Evolutionary conservation across 2,329 filamentous ascomycete genomes (phyloP), one percentile per base, ranked within the genome.

Genomic region (Ascochyta lentis): DNA sequence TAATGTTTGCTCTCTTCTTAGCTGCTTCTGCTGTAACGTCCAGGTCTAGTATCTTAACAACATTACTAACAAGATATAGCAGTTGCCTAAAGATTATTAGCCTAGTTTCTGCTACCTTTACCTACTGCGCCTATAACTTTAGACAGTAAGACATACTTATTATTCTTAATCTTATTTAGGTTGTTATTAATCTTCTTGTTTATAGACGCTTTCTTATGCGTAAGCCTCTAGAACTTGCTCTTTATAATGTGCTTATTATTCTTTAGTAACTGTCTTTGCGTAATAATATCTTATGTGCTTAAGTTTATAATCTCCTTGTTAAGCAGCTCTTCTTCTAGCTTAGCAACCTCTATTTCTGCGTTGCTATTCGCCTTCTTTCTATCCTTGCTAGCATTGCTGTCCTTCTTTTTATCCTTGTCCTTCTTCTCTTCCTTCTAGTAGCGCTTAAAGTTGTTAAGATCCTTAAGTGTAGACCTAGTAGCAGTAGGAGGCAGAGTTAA

Each of bases 191-290:
- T n/a, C n/a, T n/a, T n/a, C n/a, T n/a, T n/a, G n/a, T n/a, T n/a
- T n/a, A n/a, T n/a, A n/a, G 91, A 89, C 45, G 89, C 87, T 81
- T 96, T 96, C 80, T 99, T 95, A 72, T 99, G 95, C 69, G 89
- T 90, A 80, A 99, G 83, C 68, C 95, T 89, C 75, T 96, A 93
- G 70, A 87, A 92, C 79, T 99, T 95, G 83, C 92, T 96, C 84
- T 90, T 94, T 92, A 99, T 98, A 79, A 99, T 98, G 71, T 95
- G 86, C 71, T 95, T 90, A 78, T 99, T 95, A 78, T 99, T 99
- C 79, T 99, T 95, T 64, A 99, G 83, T 73, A 99, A 84, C 72
- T 93, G 88, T 82, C 89, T 90, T 77, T 95, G 86, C 70, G 92
- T 96, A 70, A 91, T 84, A 71, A 99, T 96, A 80, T 99, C 95